phyloP scores from a whole-genome alignment of 495 filamentous ascomycete species.

The Trichocladium uniseriatum region DNA sequence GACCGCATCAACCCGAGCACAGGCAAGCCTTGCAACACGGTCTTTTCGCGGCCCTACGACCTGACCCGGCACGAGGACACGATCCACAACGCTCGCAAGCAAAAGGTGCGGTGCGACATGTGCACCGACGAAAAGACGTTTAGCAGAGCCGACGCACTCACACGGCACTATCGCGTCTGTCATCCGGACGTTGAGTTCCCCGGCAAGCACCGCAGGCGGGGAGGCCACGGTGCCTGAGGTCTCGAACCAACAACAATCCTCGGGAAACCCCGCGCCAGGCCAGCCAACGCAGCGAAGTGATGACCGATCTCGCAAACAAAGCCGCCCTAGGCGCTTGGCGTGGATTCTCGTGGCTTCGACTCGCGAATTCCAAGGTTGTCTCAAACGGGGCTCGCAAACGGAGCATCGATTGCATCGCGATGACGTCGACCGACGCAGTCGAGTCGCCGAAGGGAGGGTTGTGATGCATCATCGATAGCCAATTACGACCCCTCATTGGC shows the following conservation, averaged over 20 bases:
- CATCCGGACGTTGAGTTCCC: slow-evolving; percentile 78
- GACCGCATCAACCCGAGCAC: slow-evolving; percentile 91
- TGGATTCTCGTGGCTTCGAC: neutral
- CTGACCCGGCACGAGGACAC: slow-evolving; percentile 95
- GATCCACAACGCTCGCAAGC: slow-evolving; percentile 89
- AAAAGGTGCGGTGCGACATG: slow-evolving; percentile 88
- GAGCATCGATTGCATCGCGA: slow-evolving; percentile 12
- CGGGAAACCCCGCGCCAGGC: too few relatives aligned
- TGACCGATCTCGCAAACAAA: too few relatives aligned
- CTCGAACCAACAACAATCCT: too few relatives aligned
- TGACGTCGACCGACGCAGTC: slow-evolving; percentile 17
- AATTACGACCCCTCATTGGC: slow-evolving; percentile 12
- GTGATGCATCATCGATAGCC: slow-evolving; percentile 6
- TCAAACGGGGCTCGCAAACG: slow-evolving; percentile 1
- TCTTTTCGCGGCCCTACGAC: slow-evolving; percentile 97
- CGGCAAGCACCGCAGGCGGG: slow-evolving; percentile 49
- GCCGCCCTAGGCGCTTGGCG: too few relatives aligned
- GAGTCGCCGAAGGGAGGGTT: neutral
- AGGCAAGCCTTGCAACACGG: slow-evolving; percentile 88
- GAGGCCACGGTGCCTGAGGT: slow-evolving; percentile 20
- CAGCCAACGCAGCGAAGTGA: too few relatives aligned
- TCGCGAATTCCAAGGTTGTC: neutral
- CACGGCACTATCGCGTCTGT: slow-evolving; percentile 83
- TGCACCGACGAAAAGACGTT: slow-evolving; percentile 99
- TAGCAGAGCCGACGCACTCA: slow-evolving; percentile 82